These are phyloP conservation scores for Suillus bovinus DNA, from an alignment of 768 basidiomycete genomes.

Conservation along the genomic window DNA sequence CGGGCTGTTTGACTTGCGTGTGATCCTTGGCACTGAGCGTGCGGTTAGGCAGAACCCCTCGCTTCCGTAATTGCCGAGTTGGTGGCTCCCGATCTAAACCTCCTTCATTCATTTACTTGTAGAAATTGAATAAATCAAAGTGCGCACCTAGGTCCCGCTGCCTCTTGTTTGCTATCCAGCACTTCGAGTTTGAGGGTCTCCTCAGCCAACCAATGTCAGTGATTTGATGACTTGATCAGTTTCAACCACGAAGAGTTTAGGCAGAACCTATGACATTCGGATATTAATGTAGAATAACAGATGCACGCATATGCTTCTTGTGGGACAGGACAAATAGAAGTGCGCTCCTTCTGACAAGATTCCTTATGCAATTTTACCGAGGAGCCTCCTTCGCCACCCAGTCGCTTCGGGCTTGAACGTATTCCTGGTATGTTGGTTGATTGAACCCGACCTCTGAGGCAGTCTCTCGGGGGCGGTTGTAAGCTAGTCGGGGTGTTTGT, in stretches of 20 bases:
- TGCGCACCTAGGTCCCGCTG: not conserved
- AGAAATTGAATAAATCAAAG: not conserved
- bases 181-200: not conserved
- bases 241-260: not conserved
- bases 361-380: not conserved
- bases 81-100: not conserved
- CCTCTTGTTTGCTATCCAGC: not conserved
- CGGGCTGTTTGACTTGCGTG: not conserved
- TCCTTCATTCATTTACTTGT: not conserved
- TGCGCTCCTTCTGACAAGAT: not conserved
- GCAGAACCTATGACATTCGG: not conserved
- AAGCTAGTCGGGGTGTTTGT: too few species aligned
- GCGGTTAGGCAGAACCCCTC: not conserved
- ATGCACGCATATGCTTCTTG: not conserved
- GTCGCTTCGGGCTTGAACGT: not conserved
- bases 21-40: not conserved
- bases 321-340: not conserved
- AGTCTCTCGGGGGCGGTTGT: too few species aligned
- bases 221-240: not conserved
- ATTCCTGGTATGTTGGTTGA: not conserved
- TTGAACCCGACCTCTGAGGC: not conserved
- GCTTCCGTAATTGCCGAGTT: not conserved
- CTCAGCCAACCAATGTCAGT: not conserved
- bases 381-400: not conserved
- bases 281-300: not conserved